These are phyloP conservation scores for Penicillium sp. DNA, from an alignment of 2,329 filamentous ascomycete species.

Conservation along the genomic window DNA sequence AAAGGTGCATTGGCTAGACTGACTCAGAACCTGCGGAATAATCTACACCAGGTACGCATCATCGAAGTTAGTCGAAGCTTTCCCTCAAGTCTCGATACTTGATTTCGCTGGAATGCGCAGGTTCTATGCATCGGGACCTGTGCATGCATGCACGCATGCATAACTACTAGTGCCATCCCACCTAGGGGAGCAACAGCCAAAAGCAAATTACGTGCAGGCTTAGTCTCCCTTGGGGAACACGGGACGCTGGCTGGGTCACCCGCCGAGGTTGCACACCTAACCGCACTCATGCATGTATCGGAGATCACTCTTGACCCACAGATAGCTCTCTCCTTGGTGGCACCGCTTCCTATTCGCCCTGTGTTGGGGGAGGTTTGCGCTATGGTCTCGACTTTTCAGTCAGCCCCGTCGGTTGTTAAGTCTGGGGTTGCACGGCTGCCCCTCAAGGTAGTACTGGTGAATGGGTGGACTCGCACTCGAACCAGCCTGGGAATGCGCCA, in stretches of 20 bases:
- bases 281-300: constrained; percentile 17
- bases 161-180: constrained; percentile 11
- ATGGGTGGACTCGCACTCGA: not conserved
- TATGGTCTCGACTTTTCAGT: not conserved
- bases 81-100: not conserved
- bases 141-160: constrained; percentile 5
- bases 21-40: constrained; percentile 2
- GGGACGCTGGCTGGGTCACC: not conserved
- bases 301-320: constrained; percentile 24
- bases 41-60: constrained; percentile 6
- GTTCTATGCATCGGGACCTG: not conserved
- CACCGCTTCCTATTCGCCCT: not conserved
- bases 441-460: constrained; percentile 1
- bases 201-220: constrained; percentile 2
- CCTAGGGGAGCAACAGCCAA: not conserved
- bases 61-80: constrained; percentile 11
- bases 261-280: constrained; percentile 19
- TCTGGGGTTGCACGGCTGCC: constrained; percentile 12
- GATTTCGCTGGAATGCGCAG: constrained; percentile 15
- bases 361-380: not conserved
- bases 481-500: constrained; percentile 3
- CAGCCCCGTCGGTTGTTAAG: not conserved
- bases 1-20: not conserved
- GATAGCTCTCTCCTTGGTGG: constrained; percentile 19
- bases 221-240: not conserved